Base-by-base conservation (phyloP, 2,329 filamentous ascomycete genomes). In the Claviceps purpurea region DNA sequence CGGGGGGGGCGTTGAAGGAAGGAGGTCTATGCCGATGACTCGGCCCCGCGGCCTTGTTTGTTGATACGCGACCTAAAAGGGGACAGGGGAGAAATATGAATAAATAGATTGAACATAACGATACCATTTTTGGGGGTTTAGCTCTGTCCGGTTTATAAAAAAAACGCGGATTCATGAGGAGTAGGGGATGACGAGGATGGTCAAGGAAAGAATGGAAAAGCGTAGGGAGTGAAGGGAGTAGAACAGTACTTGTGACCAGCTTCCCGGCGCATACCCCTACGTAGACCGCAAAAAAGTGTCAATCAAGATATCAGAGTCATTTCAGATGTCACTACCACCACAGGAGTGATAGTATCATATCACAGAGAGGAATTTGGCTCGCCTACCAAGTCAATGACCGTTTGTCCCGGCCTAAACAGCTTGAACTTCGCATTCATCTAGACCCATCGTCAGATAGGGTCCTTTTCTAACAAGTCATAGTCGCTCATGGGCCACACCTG, bases 11-110 rank as follows among this genome's bases (percentile, higher is more conserved):
- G 91, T 85, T 0, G 89, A 88, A 4, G 93, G 93, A 57, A 98
- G 89, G 50, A 98, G 78, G 65, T 98, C 93, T 61, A 98, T 91
- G 11, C 93, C 94, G 30, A 98, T 73, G 13, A 98, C 83, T 44
- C 85, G 80, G 8, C 90, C 89, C 46, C 78, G 70, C 0, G 90
- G 90, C 55, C 78, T 76, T 4, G 88, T 95, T 50, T 82, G 78
- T 55, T 88, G 85, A 38, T 86, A 72, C 18, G 93, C 93, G 39
- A 97, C 89, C 82, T 94, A 62, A 22, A 41, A 37, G 5, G 42
- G 14, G 6, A 4, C 1, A 4, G 37, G 6, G 30, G 30, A 10
- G 30, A 38, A 22, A 10, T 22, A 18, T 22, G 20, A 10, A 41
- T 18, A 13, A 24, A 24, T 7, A 43, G 42, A 16, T 3, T 24